A percentile compares a stretch with the other conserved stretches of the same genome.
Conservation (phyloP, 768 basidiomycete genomes). For the Panellus pusillus region DNA sequence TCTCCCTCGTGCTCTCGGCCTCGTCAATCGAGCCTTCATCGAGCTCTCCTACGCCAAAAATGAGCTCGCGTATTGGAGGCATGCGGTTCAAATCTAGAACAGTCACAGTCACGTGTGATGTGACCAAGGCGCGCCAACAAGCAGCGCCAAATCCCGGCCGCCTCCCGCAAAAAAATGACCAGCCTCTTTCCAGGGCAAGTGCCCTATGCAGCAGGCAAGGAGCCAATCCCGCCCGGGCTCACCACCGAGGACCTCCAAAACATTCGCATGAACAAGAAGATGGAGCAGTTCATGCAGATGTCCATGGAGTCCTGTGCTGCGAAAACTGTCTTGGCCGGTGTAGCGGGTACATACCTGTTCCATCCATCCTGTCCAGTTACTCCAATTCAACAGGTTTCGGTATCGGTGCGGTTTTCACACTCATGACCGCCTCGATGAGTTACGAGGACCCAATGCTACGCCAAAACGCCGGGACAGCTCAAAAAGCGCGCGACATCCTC, state of each 20-base stretch:
- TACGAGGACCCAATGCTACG: constrained; percentile 92
- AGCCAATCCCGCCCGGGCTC: constrained; percentile 82
- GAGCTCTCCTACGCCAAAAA: constrained; percentile 3
- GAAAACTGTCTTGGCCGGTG: constrained; percentile 81
- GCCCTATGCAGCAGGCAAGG: constrained; percentile 84
- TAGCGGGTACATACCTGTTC: constrained; percentile 60
- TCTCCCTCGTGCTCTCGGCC: neutral
- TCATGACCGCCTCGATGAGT: constrained; percentile 94
- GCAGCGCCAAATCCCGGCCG: neutral
- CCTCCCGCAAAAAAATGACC: constrained; percentile 7
- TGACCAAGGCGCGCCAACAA: constrained; percentile 8
- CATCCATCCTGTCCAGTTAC: neutral
- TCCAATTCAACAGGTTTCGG: constrained; percentile 64
- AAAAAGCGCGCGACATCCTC: constrained; percentile 84
- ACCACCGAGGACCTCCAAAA: constrained; percentile 76
- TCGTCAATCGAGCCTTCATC: constrained; percentile 6
- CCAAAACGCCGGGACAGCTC: constrained; percentile 57
- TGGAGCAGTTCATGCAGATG: constrained; percentile 65
- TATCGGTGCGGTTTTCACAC: constrained; percentile 91
- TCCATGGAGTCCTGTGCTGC: constrained; percentile 86
- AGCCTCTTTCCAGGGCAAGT: constrained; percentile 47
- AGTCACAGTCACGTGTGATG: constrained; percentile 3
- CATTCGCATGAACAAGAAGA: constrained; percentile 70
- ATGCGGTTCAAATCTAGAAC: neutral
- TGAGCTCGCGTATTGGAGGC: constrained; percentile 2